Base-by-base conservation (phyloP, 257 asterid genomes). In the Solanum bulbocastanum region DNA sequence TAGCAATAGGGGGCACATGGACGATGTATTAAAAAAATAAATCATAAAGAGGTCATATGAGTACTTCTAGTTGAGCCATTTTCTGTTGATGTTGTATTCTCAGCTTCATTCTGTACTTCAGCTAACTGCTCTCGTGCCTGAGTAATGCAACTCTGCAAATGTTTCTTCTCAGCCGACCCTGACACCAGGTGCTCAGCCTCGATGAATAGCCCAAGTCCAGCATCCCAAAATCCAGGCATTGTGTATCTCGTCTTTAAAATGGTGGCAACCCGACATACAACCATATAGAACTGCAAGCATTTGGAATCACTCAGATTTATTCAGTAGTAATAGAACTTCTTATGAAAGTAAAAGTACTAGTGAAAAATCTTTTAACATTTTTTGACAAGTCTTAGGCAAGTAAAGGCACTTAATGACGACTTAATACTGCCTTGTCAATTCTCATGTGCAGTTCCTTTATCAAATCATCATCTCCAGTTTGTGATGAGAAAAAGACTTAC, bases 211-310 rank as follows among this genome's bases (percentile, higher is more conserved):
- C 84, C 86, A 58, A 94, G 93, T 60, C 99, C 99, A 18, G 96
- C 93, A 90, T 89, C 93, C 99, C 99, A 97, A 89, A 97, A 97
- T 79, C 98, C 99, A 15, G 96, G 98, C 25, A 98, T 90, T 13
- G 99, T 97, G 91, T 97, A 94, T 88, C 99, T 92, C 3, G 99
- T 91, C 94, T 95, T 97, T 92, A 97, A 91, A 87, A 97, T 89
- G 88, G 98, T 95, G 39, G 96, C 97, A 89, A 93, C 99, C 40
- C 99, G 96, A 81, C 98, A 93, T 49, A 97, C 90, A 60, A 88
- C 93, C 37, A 94, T 84, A 90, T 97, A 95, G 87, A 96, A 93
- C 98, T 95, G 94, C 92, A 93, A 90, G 62, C 58, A 66, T 56
- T 85, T 74, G 56, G 69, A 23, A 40, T 35, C 37, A 58, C 44